A percentile compares a stretch with the other conserved stretches of the same genome.
These are phyloP conservation scores for Ramaria sp. DNA, from an alignment of 768 basidiomycete genomes.

Conservation along the genomic window DNA sequence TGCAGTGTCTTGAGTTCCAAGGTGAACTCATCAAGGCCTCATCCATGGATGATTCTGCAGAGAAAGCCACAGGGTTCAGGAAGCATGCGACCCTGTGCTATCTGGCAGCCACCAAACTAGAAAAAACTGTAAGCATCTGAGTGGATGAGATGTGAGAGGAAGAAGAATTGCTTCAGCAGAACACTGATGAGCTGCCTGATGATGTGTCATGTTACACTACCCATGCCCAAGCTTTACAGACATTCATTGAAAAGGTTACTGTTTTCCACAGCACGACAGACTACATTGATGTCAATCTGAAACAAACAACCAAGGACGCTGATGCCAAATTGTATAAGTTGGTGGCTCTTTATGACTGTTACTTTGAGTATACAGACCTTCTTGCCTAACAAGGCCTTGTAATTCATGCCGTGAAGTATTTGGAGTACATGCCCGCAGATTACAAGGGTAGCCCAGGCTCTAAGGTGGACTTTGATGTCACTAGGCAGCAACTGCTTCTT, in stretches of 20 bases:
- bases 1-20: conserved; percentile 82
- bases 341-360: conserved; percentile 78
- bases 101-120: conserved; percentile 81
- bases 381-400: conserved; percentile 86
- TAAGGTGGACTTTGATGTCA: conserved; percentile 29
- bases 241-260: conserved; percentile 93
- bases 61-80: conserved; percentile 43
- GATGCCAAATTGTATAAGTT: conserved; percentile 67
- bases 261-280: conserved; percentile 83
- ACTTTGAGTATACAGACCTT: conserved; percentile 92
- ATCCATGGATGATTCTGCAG: conserved; percentile 29
- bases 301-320: conserved; percentile 28
- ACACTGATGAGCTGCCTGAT: conserved; percentile 24
- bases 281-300: conserved; percentile 68
- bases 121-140: conserved; percentile 87
- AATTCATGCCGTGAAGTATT: conserved; percentile 67
- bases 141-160: conserved; percentile 82
- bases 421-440: conserved; percentile 66
- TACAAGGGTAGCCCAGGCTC: conserved; percentile 54
- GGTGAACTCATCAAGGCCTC: conserved; percentile 47
- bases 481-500: conserved; percentile 35
- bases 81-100: conserved; percentile 91
- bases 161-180: conserved; percentile 39
- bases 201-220: conserved; percentile 57
- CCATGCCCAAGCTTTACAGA: conserved; percentile 79